Conservation (phyloP, 2,329 filamentous ascomycete genomes). For the Bipolaris gigantea region DNA sequence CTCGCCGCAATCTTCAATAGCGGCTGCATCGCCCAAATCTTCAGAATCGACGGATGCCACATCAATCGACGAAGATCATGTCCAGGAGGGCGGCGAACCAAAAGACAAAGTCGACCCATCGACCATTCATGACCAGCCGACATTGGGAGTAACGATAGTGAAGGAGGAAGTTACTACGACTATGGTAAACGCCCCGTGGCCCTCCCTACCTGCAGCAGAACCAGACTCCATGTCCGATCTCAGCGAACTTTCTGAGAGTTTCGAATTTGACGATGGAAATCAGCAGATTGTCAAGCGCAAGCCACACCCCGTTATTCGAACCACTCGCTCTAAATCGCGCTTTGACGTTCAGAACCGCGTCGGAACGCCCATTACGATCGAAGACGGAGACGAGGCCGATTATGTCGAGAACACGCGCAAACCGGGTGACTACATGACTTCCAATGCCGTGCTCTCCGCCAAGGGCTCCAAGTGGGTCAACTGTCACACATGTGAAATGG, state of each 20-base stretch:
- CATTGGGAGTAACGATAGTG: constrained; percentile 35
- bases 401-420: constrained; percentile 37
- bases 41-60: constrained; percentile 44
- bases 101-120: constrained; percentile 31
- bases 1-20: constrained; percentile 33
- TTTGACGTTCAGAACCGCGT: constrained; percentile 29
- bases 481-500: constrained; percentile 78
- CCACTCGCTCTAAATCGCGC: constrained; percentile 43
- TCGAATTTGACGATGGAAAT: constrained; percentile 44
- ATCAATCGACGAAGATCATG: constrained; percentile 41
- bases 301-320: constrained; percentile 30
- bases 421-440: constrained; percentile 71
- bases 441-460: constrained; percentile 72
- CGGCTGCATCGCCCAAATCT: constrained; percentile 39
- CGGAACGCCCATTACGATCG: constrained; percentile 34
- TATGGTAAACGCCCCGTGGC: constrained; percentile 36
- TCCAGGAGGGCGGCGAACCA: constrained; percentile 6
- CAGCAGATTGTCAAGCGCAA: constrained; percentile 44
- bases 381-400: constrained; percentile 23
- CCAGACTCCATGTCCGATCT: constrained; percentile 42
- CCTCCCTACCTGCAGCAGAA: constrained; percentile 33
- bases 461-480: constrained; percentile 82
- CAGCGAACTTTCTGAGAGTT: constrained; percentile 45
- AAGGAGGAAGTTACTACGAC: constrained; percentile 32
- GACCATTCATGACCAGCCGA: constrained; percentile 24